Conservation (phyloP, 805 yeast genomes). For the Clavispora fructus region DNA sequence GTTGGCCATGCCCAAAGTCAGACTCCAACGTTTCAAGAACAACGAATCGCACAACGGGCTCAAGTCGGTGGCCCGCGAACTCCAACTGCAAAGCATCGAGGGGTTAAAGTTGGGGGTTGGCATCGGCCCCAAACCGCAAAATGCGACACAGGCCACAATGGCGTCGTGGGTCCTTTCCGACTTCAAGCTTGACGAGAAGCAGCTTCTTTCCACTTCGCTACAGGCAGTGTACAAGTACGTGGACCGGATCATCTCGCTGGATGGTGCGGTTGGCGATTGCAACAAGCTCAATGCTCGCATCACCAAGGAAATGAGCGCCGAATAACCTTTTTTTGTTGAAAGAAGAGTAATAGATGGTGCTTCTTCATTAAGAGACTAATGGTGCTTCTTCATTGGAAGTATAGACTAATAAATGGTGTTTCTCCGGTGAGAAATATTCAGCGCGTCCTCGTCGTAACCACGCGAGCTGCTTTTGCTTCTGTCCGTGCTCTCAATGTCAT, state of each 20-base stretch:
- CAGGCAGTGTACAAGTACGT: slow-evolving; percentile 16
- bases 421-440: slow-evolving; percentile 1
- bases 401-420: slow-evolving; percentile 1
- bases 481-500: not conserved
- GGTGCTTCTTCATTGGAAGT: too few species aligned
- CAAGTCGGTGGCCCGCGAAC: slow-evolving; percentile 17
- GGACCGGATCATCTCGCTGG: slow-evolving; percentile 19
- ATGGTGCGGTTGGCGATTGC: slow-evolving; percentile 20
- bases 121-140: slow-evolving; percentile 38
- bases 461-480: not conserved
- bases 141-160: slow-evolving; percentile 30
- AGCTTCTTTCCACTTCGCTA: slow-evolving; percentile 11
- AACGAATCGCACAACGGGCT: slow-evolving; percentile 40
- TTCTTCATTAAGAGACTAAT: too few species aligned
- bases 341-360: too few species aligned
- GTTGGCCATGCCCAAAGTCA: slow-evolving; percentile 23
- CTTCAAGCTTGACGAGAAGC: slow-evolving; percentile 23
- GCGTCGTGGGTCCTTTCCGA: slow-evolving; percentile 37
- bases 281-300: slow-evolving; percentile 22
- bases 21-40: slow-evolving; percentile 24
- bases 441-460: not conserved
- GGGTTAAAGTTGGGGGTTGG: slow-evolving; percentile 34
- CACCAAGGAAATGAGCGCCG: slow-evolving; percentile 6
- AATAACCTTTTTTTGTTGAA: too few species aligned
- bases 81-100: slow-evolving; percentile 4